These are phyloP conservation scores for Ascosphaera aggregata DNA, from an alignment of 2,329 filamentous ascomycete genomes.

Conservation along the genomic window DNA sequence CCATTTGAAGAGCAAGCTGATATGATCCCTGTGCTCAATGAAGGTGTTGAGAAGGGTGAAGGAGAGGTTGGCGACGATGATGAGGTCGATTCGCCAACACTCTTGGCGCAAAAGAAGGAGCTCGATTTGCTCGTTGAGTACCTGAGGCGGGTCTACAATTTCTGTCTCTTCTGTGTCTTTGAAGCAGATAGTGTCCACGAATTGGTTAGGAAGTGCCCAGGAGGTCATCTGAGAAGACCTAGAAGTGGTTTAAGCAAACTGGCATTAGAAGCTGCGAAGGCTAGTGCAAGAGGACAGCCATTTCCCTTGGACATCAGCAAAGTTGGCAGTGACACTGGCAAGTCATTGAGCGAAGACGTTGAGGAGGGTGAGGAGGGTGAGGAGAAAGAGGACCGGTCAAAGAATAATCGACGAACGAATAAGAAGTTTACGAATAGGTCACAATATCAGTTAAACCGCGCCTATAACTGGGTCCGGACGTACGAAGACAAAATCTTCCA, in stretches of 20 bases:
- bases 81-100: constrained; percentile 72
- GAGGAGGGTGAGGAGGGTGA: constrained; percentile 41
- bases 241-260: constrained; percentile 62
- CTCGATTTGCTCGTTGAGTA: constrained; percentile 93
- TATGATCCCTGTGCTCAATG: constrained; percentile 41
- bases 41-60: constrained; percentile 56
- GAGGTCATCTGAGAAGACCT: constrained; percentile 85
- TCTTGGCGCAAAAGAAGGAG: constrained; percentile 86
- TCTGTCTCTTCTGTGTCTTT: constrained; percentile 99
- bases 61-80: constrained; percentile 42
- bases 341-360: constrained; percentile 38
- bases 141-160: constrained; percentile 86
- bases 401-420: too few relatives aligned
- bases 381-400: too few relatives aligned
- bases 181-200: constrained; percentile 96
- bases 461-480: constrained; percentile 97
- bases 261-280: constrained; percentile 63
- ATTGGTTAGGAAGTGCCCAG: constrained; percentile 82
- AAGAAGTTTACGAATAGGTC: constrained; percentile 54
- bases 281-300: constrained; percentile 57
- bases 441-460: constrained; percentile 78
- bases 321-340: too few relatives aligned
- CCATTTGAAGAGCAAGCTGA: constrained; percentile 12
- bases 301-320: too few relatives aligned
- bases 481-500: constrained; percentile 94